Base-by-base conservation (phyloP, 352 stramenopile genomes). In the Phytophthora agathidicida region DNA sequence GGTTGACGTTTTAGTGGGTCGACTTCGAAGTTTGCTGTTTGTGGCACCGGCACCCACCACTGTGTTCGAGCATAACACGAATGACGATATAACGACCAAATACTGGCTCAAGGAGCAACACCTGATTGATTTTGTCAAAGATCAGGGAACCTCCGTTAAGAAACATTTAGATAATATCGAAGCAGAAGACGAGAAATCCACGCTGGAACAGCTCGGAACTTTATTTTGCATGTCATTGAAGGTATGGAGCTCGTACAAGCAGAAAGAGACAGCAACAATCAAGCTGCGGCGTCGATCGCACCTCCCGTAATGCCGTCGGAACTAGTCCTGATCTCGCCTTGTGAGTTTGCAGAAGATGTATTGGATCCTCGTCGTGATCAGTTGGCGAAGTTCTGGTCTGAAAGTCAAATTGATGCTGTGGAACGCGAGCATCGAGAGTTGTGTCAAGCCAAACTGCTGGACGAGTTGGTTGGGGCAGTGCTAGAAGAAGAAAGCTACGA, bases 241-340 rank as follows among this genome's bases (percentile, higher is more conserved):
- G 32, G 32, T 11, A 39, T 49, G 42, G 42, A 49, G 16, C 16
- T 44, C 2, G 22, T 44, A 14, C 46, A 45, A 44, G 33, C 46
- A 13, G 32, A 54, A n/a, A 23, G 13, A 27, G 24, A 44, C 36
- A 54, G 14, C 35, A 45, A 20, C 14, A 54, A 54, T 13, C 20
- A 44, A n/a, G 19, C 33, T n/a, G 46, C 31, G 17, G 3, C 6
- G 20, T 6, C 3, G 3, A 1, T 54, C 14, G 22, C 24, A 38
- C n/a, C 46, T 0, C n/a, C 46, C 7, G 23, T 55, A 11, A 55
- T 55, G 33, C 24, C 47, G 4, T 31, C 35, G 22, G 9, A 44
- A 14, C 32, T 43, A 11, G 24, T 26, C 13, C 2, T 10, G 8
- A 32, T 46, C 17, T 14, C 31, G 11, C 32, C 46, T 16, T 6